Evolutionary conservation across 2,329 filamentous ascomycete genomes (phyloP).

Genomic region (Ophiostoma triangulosporum): DNA sequence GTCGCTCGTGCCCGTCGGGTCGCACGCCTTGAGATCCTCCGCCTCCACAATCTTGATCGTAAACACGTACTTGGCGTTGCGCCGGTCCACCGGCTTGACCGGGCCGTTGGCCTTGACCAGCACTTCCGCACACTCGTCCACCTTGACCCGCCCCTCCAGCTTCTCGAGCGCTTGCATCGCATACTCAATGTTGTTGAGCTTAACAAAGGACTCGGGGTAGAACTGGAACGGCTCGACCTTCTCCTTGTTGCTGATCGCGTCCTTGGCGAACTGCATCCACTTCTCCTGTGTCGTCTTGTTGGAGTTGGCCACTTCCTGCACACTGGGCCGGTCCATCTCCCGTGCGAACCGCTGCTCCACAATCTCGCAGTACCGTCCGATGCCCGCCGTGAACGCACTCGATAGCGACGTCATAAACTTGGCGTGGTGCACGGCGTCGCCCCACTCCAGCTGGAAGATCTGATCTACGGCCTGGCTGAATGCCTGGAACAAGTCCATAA

Average conservation of each 20-base stretch:
- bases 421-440: slow-evolving; percentile 83
- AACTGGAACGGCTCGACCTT: slow-evolving; percentile 96
- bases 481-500: slow-evolving; percentile 84
- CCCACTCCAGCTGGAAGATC: slow-evolving; percentile 76
- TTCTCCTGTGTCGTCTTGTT: slow-evolving; percentile 79
- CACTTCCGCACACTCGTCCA: slow-evolving; percentile 76
- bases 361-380: slow-evolving; percentile 82
- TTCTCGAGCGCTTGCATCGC: slow-evolving; percentile 85
- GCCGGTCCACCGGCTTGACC: slow-evolving; percentile 46
- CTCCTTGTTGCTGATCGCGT: slow-evolving; percentile 82
- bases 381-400: slow-evolving; percentile 68
- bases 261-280: slow-evolving; percentile 85
- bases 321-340: slow-evolving; percentile 87
- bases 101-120: slow-evolving; percentile 63
- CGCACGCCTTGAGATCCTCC: slow-evolving; percentile 95
- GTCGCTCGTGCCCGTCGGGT: slow-evolving; percentile 86
- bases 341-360: slow-evolving; percentile 72
- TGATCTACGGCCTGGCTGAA: slow-evolving; percentile 89
- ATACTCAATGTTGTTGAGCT: slow-evolving; percentile 95
- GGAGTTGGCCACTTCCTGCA: slow-evolving; percentile 68
- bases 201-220: slow-evolving; percentile 78
- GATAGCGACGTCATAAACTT: slow-evolving; percentile 93
- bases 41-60: slow-evolving; percentile 98
- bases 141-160: slow-evolving; percentile 78
- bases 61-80: slow-evolving; percentile 83